Conservation (phyloP, 2,329 filamentous ascomycete genomes). For the Colletotrichum sp. region DNA sequence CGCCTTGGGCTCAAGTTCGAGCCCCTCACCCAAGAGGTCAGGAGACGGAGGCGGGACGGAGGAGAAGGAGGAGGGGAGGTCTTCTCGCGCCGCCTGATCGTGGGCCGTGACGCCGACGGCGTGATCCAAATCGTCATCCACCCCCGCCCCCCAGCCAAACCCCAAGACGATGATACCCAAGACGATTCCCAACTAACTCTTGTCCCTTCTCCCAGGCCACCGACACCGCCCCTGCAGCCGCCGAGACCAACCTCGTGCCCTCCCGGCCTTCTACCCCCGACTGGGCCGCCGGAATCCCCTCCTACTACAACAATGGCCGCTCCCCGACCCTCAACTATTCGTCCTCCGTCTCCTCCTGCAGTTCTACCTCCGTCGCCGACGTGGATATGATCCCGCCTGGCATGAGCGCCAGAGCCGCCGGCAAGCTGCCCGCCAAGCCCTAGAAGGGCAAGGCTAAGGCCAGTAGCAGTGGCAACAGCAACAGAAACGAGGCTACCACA, state of each 20-base stretch:
- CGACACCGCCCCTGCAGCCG: not conserved
- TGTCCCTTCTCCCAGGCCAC: not conserved
- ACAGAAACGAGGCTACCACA: not conserved
- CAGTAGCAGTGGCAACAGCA: not conserved
- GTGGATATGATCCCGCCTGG: not conserved
- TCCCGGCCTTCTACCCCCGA: not conserved
- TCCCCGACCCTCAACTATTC: not conserved
- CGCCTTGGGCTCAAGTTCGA: not conserved
- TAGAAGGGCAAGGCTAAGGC: slow-evolving; percentile 1
- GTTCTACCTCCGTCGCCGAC: not conserved
- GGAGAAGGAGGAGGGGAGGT: not conserved
- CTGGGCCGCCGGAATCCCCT: slow-evolving; percentile 1
- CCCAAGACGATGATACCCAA: not conserved
- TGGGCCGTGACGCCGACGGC: not conserved
- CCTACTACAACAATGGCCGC: not conserved
- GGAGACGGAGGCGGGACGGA: not conserved
- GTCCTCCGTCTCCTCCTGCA: not conserved
- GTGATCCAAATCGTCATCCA: not conserved
- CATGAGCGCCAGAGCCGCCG: not conserved
- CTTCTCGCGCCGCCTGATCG: not conserved
- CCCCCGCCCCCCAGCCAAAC: not conserved
- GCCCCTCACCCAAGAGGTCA: not conserved
- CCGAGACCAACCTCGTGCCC: not conserved
- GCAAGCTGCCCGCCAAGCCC: slow-evolving; percentile 2
- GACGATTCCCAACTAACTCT: not conserved